Conservation (phyloP, 78 protist genomes). For the Dictyostelium intermedium region DNA sequence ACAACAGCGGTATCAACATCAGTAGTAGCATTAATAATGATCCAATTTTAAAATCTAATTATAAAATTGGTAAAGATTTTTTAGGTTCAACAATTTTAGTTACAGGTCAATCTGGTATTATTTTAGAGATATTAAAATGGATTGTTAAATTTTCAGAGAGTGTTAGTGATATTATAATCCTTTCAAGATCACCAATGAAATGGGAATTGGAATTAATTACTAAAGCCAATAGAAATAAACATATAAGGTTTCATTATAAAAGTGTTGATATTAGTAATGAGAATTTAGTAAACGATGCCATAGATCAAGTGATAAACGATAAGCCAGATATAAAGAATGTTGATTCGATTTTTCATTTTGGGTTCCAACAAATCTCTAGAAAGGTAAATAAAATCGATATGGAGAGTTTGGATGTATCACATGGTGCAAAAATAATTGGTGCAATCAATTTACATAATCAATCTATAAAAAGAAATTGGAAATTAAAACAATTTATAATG, state of each 20-base stretch:
- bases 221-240: not conserved
- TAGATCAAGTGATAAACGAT: not conserved
- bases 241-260: not conserved
- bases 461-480: not conserved
- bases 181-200: constrained; percentile 6
- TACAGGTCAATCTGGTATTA: constrained; percentile 47
- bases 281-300: not conserved
- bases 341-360: constrained; percentile 50
- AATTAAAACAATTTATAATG: constrained; percentile 41
- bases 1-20: too few species aligned
- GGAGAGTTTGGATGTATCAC: not conserved
- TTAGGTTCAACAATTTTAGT: not conserved
- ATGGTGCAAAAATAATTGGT: constrained; percentile 75
- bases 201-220: constrained; percentile 26
- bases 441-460: constrained; percentile 65
- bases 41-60: not conserved
- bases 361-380: not conserved
- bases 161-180: constrained; percentile 3
- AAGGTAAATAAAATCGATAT: not conserved
- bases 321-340: not conserved
- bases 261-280: not conserved
- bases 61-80: not conserved
- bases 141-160: not conserved
- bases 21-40: too few species aligned
- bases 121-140: not conserved